Base-by-base conservation (phyloP, 805 yeast species). In the Candida pseudofarinosa region DNA sequence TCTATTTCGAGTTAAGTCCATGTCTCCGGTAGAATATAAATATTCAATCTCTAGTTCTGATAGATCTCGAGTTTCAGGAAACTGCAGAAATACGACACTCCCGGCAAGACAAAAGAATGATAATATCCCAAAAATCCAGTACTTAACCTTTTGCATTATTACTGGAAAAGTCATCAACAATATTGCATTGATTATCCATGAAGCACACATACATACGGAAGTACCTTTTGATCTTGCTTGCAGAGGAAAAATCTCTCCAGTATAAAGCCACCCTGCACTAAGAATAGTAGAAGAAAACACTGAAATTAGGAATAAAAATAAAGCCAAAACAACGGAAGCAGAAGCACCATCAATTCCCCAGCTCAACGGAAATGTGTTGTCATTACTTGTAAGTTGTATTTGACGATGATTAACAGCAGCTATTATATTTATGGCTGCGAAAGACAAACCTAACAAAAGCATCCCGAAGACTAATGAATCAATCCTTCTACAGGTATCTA, bases 251-350 rank as follows among this genome's bases (percentile, higher is more conserved):
- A 76, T 56, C 49, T 79, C 83, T 39, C 71, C 67, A 3, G 76
- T 66, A 50, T 75, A 77, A 16, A 78, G 54, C 76, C 76, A 71
- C 28, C 79, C 68, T 3, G 69, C 69, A 35, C 79, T 67, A 0
- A 73, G 59, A 12, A 79, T 56, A 1, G 78, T 65, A 1, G 77
- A 54, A 0, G 80, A 65, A 52, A 70, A 73, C 0, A 77, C 60
- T 2, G 79, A 71, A 19, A 73, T 72, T 37, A 73, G 59, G 37
- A 74, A 55, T 33, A 71, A 66, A 34, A 74, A 68, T 3, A 77
- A 52, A 0, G 77, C 76, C 34, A 79, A 50, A 1, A 72, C 58
- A 2, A 63, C 45, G 0, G 77, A 64, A 0, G 79, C 80, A 3
- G 73, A 64, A 3, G 58, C 48, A 3, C 44, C 47, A 13, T 39